A percentile compares a stretch with the other conserved stretches of the same genome.
phyloP scores from a whole-genome alignment of 2,329 filamentous ascomycete genomes.

The Aspergillus fumigatus region DNA sequence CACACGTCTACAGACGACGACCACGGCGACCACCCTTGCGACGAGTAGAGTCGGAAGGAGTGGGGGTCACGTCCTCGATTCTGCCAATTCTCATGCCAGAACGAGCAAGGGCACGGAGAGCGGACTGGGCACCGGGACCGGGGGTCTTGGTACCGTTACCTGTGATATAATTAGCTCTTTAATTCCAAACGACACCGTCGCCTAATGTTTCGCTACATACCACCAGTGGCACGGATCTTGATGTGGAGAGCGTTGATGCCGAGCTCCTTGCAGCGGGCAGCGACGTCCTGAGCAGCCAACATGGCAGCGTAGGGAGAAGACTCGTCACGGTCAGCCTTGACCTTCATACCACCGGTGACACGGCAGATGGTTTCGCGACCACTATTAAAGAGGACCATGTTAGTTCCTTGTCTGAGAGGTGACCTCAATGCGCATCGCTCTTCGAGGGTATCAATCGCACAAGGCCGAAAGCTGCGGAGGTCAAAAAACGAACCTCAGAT shows the following conservation, averaged over 20 bases:
- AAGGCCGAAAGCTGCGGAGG: background rate
- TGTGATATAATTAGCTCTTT: constrained; percentile 27
- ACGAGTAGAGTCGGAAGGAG: constrained; percentile 97
- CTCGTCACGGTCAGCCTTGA: constrained; percentile 99
- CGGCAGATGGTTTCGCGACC: constrained; percentile 99
- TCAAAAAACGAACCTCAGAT: constrained; percentile 70
- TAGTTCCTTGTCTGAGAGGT: constrained; percentile 4
- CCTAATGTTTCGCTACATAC: constrained; percentile 48
- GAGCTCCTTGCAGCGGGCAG: constrained; percentile 80
- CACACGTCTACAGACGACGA: constrained; percentile 88
- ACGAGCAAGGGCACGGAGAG: constrained; percentile 96
- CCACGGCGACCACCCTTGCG: constrained; percentile 99
- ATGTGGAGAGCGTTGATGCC: constrained; percentile 96
- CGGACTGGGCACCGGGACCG: constrained; percentile 97
- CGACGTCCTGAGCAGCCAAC: constrained; percentile 99
- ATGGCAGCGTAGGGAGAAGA: constrained; percentile 99
- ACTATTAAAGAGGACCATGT: constrained; percentile 47
- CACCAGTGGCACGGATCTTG: constrained; percentile 99
- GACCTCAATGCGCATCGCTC: constrained; percentile 5
- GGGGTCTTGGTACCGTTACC: constrained; percentile 99
- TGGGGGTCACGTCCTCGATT: constrained; percentile 99
- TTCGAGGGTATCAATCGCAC: background rate
- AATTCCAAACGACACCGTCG: background rate
- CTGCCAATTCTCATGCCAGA: constrained; percentile 99
- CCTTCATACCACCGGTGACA: constrained; percentile 99